These are phyloP conservation scores for Agastache rugosa DNA, from an alignment of 257 asterid species.

Conservation along the genomic window DNA sequence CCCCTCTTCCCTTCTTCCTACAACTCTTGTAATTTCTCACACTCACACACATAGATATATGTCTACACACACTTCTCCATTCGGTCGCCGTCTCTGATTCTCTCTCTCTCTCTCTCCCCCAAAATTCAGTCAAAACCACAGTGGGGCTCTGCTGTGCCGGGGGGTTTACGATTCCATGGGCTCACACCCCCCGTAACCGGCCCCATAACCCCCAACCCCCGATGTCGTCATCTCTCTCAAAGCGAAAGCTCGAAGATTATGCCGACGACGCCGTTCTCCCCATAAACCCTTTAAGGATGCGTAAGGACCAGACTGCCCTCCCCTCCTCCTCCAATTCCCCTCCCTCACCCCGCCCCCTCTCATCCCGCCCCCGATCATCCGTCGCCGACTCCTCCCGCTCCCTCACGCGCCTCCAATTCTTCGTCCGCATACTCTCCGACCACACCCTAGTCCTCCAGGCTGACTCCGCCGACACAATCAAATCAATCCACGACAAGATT, in stretches of 20 bases:
- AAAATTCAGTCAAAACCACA: neutral
- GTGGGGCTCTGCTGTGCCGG: conserved; percentile 35
- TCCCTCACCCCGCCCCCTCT: conserved; percentile 31
- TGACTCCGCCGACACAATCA: conserved; percentile 58
- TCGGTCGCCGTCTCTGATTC: neutral
- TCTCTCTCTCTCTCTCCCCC: neutral
- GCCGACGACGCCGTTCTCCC: conserved; percentile 46
- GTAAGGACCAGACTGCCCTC: conserved; percentile 61
- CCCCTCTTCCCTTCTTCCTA: neutral
- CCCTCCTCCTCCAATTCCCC: conserved; percentile 46
- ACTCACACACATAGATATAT: neutral
- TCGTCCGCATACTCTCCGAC: conserved; percentile 70
- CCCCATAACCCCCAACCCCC: conserved; percentile 31
- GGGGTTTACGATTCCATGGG: conserved; percentile 55
- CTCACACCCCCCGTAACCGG: conserved; percentile 41
- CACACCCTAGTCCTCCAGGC: conserved; percentile 70
- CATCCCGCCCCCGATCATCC: conserved; percentile 43
- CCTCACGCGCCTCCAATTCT: conserved; percentile 68
- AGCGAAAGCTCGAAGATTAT: conserved; percentile 80
- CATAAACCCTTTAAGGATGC: conserved; percentile 56
- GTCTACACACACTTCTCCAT: neutral
- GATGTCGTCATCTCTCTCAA: conserved; percentile 60
- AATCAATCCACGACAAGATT: conserved; percentile 62
- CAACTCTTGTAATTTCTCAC: conserved; percentile 9
- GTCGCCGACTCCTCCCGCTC: conserved; percentile 32